Conservation (phyloP, 208 protist genomes). For the Crithidia mellificae region DNA sequence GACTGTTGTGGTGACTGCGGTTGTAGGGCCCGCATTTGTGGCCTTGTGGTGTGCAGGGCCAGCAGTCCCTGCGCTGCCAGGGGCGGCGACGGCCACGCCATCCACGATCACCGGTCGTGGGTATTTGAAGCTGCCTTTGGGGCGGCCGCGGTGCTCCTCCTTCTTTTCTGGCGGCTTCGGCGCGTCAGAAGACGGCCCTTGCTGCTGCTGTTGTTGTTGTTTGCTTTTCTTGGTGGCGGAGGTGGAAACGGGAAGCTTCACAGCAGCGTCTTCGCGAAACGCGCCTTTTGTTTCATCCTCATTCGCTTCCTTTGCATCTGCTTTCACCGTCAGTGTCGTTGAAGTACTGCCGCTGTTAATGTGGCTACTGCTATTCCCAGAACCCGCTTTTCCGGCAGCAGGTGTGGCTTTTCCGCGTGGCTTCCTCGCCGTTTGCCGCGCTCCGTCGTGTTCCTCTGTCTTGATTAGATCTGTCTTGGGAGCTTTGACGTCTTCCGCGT, state of each 20-base stretch:
- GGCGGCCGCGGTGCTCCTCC: conserved; percentile 32
- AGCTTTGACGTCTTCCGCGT: not conserved
- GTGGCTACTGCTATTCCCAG: no score
- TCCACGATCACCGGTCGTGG: conserved; percentile 4
- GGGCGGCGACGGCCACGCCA: not conserved
- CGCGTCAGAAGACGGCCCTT: not conserved
- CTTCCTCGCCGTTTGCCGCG: not conserved
- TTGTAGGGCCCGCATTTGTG: not conserved
- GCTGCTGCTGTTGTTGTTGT: conserved; percentile 1
- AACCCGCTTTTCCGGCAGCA: not conserved
- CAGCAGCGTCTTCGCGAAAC: not conserved
- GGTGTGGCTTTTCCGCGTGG: not conserved
- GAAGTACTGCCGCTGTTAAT: not conserved
- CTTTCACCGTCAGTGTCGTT: no score
- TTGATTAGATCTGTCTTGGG: not conserved
- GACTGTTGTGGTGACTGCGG: not conserved
- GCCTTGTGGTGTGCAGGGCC: not conserved
- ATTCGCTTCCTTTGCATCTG: not conserved
- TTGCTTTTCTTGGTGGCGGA: not conserved
- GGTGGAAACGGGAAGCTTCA: no score
- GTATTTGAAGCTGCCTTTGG: conserved; percentile 26
- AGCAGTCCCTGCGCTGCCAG: not conserved
- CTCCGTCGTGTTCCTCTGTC: not conserved
- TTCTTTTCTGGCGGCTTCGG: conserved; percentile 11
- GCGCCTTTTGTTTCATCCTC: not conserved